Evolutionary conservation across 2,329 filamentous ascomycete species (phyloP).

Genomic region (Neofusicoccum ribis): DNA sequence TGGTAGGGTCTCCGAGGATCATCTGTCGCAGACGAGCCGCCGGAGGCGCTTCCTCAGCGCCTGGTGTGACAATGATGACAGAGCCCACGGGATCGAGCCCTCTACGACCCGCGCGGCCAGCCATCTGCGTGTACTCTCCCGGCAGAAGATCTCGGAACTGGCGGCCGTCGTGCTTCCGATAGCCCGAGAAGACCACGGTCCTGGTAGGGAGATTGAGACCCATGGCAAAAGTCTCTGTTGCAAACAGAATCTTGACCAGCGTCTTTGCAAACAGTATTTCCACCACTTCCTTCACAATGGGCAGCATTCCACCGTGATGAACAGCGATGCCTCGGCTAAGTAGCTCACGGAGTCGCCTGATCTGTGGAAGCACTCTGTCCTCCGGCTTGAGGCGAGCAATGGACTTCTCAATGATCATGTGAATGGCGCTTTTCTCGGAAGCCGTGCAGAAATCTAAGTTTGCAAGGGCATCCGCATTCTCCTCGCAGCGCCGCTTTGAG

Average conservation of each 20-base stretch:
- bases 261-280: conserved; percentile 96
- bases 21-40: conserved; percentile 82
- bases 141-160: conserved; percentile 87
- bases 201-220: conserved; percentile 92
- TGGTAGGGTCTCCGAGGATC: conserved; percentile 94
- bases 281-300: conserved; percentile 96
- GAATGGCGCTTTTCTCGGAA: conserved; percentile 90
- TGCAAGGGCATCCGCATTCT: conserved; percentile 91
- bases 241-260: conserved; percentile 93
- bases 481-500: conserved; percentile 95
- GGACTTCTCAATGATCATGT: conserved; percentile 97
- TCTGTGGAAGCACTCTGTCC: conserved; percentile 87
- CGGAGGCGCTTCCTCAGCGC: conserved; percentile 83
- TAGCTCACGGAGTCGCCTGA: conserved; percentile 81
- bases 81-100: conserved; percentile 90
- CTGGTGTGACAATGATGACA: conserved; percentile 85
- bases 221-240: conserved; percentile 98
- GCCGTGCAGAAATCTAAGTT: conserved; percentile 95
- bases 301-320: conserved; percentile 89
- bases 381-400: conserved; percentile 88
- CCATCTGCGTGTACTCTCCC: conserved; percentile 99
- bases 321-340: conserved; percentile 89
- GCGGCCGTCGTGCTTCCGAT: conserved; percentile 93
- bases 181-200: conserved; percentile 96
- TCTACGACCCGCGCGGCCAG: conserved; percentile 87